Evolutionary conservation across 305 asterid genomes (phyloP), one percentile per base, ranked within the genome.

Genomic region (Nicotiana rustica): DNA sequence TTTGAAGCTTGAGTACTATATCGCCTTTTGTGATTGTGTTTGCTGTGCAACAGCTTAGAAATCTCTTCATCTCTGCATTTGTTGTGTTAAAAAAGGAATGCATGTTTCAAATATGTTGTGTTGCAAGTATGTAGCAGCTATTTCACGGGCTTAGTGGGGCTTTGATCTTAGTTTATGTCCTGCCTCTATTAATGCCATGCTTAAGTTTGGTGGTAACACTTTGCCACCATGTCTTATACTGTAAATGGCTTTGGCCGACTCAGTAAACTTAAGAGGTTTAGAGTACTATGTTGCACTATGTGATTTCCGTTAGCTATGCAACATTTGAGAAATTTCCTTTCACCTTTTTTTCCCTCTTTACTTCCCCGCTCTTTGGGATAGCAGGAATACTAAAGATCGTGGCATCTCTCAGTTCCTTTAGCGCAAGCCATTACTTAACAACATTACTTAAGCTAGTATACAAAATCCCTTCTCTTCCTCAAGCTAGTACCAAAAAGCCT

Each of bases 1-100:
- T 75, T 52, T 75, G 65, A 75, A 75, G 80, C 80, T 75, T 15
- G 80, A 4, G 65, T 15, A 52, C 29, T 75, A 52, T 25, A 52
- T 52, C 31, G 29, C 10, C 65, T 52, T 75, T 75, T 52, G n/a
- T 75, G 78, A 25, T 57, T 29, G 10, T 17, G 47, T 52, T 52
- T 75, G 15, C 80, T 49, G 7, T 52, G 29, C 17, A 25, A 64
- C 41, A 7, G 44, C 55, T 29, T 29, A 75, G 65, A 52, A 75
- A 1, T 75, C 65, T 75, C 80, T 52, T 52, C 49, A 52, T 10
- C 47, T 52, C 29, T 14, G 80, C 29, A 75, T 7, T 52, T 29
- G 17, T 25, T 13, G 8, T 7, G 44, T 4, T 15, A 7, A 29
- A 15, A 15, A 25, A 47, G 15, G 8, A 52, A 75, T 15, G 80